Conservation (phyloP, 2,329 filamentous ascomycete species). For the Xylaria sp. region DNA sequence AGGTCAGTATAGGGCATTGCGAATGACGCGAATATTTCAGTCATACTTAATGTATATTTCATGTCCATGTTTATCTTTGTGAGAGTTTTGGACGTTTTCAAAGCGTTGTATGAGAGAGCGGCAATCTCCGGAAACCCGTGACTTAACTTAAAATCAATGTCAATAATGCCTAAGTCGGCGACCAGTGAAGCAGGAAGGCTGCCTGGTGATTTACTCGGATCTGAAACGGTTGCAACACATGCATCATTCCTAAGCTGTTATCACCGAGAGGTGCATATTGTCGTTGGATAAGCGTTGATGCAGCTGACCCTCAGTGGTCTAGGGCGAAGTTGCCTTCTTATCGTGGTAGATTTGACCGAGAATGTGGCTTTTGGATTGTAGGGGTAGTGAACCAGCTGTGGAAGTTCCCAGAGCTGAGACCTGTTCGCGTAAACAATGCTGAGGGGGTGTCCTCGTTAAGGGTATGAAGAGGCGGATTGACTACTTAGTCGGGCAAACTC, state of each 20-base stretch:
- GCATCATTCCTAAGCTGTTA: neutral
- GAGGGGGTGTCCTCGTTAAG: neutral
- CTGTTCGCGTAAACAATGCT: neutral
- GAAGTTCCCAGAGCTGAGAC: neutral
- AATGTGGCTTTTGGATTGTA: neutral
- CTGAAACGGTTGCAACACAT: constrained; percentile 6
- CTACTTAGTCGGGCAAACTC: neutral
- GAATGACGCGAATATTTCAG: neutral
- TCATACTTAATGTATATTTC: neutral
- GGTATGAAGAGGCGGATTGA: neutral
- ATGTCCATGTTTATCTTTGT: neutral
- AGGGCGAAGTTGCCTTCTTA: neutral
- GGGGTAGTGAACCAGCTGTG: neutral
- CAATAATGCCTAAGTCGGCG: constrained; percentile 2
- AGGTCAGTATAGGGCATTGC: neutral
- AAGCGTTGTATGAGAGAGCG: neutral
- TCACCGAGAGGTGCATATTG: constrained; percentile 13
- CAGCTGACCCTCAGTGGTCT: neutral
- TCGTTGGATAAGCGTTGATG: constrained; percentile 5
- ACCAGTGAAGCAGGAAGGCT: neutral
- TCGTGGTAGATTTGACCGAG: neutral
- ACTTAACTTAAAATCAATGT: neutral
- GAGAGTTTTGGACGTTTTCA: neutral
- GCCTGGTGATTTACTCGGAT: neutral
- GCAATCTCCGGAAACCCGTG: neutral